Evolutionary conservation across 352 stramenopile genomes (phyloP).

Genomic region (Blastocystis sp.): DNA sequence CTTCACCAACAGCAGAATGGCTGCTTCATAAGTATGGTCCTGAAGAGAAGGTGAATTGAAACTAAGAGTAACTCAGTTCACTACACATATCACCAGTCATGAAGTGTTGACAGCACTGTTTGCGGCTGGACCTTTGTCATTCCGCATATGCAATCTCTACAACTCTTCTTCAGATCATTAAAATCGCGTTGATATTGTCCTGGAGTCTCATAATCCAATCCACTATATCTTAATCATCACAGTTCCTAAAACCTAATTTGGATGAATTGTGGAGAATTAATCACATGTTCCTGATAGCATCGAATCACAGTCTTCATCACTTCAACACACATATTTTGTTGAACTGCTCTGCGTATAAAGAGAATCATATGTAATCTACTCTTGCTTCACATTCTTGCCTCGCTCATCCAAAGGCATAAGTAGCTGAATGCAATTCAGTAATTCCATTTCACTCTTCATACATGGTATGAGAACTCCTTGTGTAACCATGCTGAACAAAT

Average conservation of each 20-base stretch:
- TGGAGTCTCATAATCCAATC: neutral
- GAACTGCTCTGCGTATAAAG: neutral
- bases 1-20: neutral
- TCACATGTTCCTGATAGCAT: neutral
- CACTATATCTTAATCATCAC: neutral
- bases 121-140: neutral
- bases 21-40: neutral
- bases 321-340: neutral
- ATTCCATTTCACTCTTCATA: neutral
- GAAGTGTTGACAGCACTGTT: neutral
- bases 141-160: neutral
- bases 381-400: neutral
- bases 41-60: neutral
- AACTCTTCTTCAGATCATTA: constrained; percentile 33
- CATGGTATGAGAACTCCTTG: neutral
- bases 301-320: neutral
- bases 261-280: neutral
- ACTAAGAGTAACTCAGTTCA: neutral
- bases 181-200: neutral
- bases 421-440: neutral
- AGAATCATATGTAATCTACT: neutral
- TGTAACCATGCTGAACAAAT: neutral
- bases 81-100: neutral
- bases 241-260: neutral
- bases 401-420: neutral